These are phyloP conservation scores for Melanogaster broomeanus DNA, from an alignment of 768 basidiomycete species.

Conservation along the genomic window DNA sequence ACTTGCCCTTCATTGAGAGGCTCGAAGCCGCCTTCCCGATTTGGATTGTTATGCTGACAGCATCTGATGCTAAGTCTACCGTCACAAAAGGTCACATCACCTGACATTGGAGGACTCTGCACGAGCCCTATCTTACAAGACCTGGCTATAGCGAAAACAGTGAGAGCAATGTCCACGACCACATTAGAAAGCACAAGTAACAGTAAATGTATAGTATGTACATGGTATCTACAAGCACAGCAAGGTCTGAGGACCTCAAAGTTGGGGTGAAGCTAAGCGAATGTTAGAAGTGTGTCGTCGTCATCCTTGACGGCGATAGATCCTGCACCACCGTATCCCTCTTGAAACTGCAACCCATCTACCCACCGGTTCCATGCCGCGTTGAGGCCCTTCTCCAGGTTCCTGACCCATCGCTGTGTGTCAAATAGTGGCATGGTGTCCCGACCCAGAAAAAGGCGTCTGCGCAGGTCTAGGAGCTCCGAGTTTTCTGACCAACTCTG, in stretches of 20 bases:
- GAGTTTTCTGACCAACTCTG: slow-evolving; percentile 19
- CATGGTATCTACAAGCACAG: no score
- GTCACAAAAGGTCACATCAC: no score
- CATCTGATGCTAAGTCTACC: no score
- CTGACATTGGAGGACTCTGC: no score
- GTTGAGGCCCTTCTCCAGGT: slow-evolving; percentile 46
- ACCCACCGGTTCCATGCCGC: slow-evolving; percentile 52
- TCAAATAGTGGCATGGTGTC: slow-evolving; percentile 50
- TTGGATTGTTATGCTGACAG: no score
- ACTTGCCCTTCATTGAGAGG: no score
- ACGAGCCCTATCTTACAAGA: no score
- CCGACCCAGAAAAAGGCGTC: slow-evolving; percentile 41
- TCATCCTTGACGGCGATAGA: slow-evolving; percentile 34
- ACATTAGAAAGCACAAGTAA: neutral
- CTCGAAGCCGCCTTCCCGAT: no score
- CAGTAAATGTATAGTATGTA: neutral
- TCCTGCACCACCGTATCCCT: slow-evolving; percentile 33
- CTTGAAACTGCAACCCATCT: slow-evolving; percentile 38
- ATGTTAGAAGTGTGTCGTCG: slow-evolving; percentile 13
- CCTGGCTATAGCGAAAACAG: no score
- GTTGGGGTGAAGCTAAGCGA: neutral
- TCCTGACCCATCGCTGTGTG: slow-evolving; percentile 46
- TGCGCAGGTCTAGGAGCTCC: slow-evolving; percentile 42
- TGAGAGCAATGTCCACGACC: neutral
- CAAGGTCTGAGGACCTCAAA: no score